phyloP scores from a whole-genome alignment of 176 grass and related monocot genomes.

The Poa pratensis region DNA sequence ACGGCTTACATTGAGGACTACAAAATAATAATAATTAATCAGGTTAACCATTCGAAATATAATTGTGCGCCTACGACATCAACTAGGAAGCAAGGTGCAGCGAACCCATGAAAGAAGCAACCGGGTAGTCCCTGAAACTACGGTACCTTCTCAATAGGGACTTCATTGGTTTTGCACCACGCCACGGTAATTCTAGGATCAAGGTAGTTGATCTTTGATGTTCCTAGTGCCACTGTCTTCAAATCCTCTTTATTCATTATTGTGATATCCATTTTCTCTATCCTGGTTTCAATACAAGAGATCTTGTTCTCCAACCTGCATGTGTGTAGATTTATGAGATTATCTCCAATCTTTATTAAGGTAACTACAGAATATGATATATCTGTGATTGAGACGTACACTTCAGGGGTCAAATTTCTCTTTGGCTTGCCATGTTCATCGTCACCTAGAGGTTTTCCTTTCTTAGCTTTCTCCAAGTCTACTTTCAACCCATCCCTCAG shows the following conservation, averaged over 20 bases:
- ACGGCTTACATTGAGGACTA: not conserved
- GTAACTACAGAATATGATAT: constrained; percentile 1
- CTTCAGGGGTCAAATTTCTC: constrained; percentile 72
- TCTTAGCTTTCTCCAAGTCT: constrained; percentile 74
- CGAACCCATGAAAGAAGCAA: no score
- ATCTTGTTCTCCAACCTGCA: constrained; percentile 89
- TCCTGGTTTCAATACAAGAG: constrained; percentile 53
- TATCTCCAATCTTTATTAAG: constrained; percentile 8
- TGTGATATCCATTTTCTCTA: constrained; percentile 81
- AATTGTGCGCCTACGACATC: not conserved
- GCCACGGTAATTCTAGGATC: constrained; percentile 93
- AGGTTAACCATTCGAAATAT: not conserved
- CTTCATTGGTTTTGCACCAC: constrained; percentile 95
- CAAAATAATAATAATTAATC: not conserved
- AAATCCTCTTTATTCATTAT: constrained; percentile 85
- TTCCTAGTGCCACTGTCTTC: constrained; percentile 89
- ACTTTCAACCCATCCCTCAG: constrained; percentile 67
- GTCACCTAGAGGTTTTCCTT: constrained; percentile 67
- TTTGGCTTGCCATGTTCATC: constrained; percentile 80
- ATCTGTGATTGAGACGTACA: constrained; percentile 46
- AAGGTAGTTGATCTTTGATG: constrained; percentile 96
- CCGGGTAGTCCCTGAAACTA: no score
- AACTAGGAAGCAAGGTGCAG: no score
- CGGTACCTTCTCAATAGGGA: constrained; percentile 87
- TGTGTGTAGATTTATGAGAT: constrained; percentile 41